A percentile compares a stretch with the other conserved stretches of the same genome.
phyloP scores from a whole-genome alignment of 768 basidiomycete species.

The Leccinum ochraceum region DNA sequence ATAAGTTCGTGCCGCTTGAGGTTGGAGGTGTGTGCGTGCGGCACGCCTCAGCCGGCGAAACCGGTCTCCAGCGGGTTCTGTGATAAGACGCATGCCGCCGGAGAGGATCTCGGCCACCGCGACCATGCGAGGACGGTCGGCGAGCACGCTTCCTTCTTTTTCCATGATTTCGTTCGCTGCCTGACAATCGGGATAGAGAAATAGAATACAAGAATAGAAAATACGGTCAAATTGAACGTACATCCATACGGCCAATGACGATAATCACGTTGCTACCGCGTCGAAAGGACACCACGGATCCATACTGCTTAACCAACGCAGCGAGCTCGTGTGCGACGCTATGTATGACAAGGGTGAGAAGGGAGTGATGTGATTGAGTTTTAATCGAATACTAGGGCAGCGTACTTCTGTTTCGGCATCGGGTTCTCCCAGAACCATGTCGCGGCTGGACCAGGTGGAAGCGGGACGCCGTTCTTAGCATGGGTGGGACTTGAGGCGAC shows the following conservation, averaged over 20 bases:
- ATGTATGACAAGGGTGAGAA: neutral
- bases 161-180: constrained; percentile 62
- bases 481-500: neutral
- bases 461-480: neutral
- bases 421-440: neutral
- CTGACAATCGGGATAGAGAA: constrained; percentile 20
- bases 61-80: constrained; percentile 49
- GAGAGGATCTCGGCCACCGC: constrained; percentile 56
- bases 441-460: neutral
- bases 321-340: constrained; percentile 35
- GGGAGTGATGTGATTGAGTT: neutral
- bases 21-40: constrained; percentile 53
- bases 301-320: constrained; percentile 54
- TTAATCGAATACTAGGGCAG: neutral
- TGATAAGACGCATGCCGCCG: constrained; percentile 52
- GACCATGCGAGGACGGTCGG: constrained; percentile 50
- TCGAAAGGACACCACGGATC: constrained; percentile 53
- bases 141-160: constrained; percentile 50
- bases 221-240: neutral
- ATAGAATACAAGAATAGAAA: neutral
- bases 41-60: constrained; percentile 58
- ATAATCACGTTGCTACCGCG: constrained; percentile 37
- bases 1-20: constrained; percentile 46
- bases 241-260: constrained; percentile 22
- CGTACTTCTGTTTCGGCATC: neutral